Evolutionary conservation across 2,329 filamentous ascomycete species (phyloP).

Genomic region (Fusarium sp.): DNA sequence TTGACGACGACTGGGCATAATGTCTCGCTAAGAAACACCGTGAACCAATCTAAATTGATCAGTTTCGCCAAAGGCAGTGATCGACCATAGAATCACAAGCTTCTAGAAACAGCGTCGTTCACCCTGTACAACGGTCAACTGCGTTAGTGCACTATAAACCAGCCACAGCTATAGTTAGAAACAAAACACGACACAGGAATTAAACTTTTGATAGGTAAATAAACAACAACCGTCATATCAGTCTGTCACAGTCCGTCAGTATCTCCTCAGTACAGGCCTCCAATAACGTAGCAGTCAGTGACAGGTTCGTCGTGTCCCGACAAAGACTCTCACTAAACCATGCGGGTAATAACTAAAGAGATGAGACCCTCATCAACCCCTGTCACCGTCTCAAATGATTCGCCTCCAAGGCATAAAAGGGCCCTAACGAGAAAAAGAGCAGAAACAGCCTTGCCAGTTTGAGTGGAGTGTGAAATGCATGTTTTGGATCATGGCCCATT

Average conservation of each 20-base stretch:
- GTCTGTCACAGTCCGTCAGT: neutral
- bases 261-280: constrained; percentile 5
- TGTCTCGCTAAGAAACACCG: neutral
- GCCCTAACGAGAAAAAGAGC: constrained; percentile 10
- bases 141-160: neutral
- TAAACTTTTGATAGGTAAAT: constrained; percentile 7
- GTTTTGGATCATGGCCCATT: constrained; percentile 26
- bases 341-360: constrained; percentile 11
- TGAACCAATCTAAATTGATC: neutral
- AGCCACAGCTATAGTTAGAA: constrained; percentile 4
- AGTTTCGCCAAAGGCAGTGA: neutral
- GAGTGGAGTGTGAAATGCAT: constrained; percentile 14
- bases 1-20: neutral
- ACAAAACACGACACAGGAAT: neutral
- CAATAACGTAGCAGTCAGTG: neutral
- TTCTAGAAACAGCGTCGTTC: constrained; percentile 15
- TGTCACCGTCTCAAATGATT: constrained; percentile 25
- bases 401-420: constrained; percentile 28
- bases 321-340: constrained; percentile 10
- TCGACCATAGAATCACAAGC: constrained; percentile 8
- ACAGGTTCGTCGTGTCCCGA: neutral
- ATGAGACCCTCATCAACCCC: constrained; percentile 6
- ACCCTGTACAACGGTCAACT: constrained; percentile 12
- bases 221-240: constrained; percentile 9
- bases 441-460: constrained; percentile 25